Conservation (phyloP, 2,329 filamentous ascomycete genomes). For the Phyllosticta paracitricarpa region DNA sequence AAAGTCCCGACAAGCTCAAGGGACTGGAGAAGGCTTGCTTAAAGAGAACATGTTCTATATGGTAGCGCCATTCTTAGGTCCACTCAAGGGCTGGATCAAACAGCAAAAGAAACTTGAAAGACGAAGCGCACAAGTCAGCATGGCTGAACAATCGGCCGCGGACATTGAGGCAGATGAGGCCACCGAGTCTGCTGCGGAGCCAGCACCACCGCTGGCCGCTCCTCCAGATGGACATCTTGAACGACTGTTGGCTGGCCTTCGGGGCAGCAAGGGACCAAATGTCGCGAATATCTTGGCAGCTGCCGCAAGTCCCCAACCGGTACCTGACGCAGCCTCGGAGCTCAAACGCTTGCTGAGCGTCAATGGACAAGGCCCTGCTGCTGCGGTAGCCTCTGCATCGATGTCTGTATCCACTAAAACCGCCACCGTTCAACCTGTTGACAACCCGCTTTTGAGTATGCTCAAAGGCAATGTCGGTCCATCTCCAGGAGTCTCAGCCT, state of each 20-base stretch:
- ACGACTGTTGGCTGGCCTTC: conserved; percentile 21
- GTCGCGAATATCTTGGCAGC: conserved; percentile 21
- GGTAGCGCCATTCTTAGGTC: conserved; percentile 85
- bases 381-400: conserved; percentile 12
- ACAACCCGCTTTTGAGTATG: background rate
- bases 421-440: background rate
- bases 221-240: conserved; percentile 19
- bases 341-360: conserved; percentile 43
- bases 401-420: conserved; percentile 34
- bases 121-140: conserved; percentile 28
- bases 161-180: conserved; percentile 19
- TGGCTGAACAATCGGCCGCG: conserved; percentile 18
- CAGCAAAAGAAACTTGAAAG: conserved; percentile 67
- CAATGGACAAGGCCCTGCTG: conserved; percentile 16
- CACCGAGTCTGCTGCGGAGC: conserved; percentile 21
- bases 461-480: background rate
- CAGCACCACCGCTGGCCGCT: conserved; percentile 9
- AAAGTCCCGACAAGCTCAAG: conserved; percentile 54
- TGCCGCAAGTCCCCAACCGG: conserved; percentile 17
- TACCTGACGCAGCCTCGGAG: conserved; percentile 39
- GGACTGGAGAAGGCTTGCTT: conserved; percentile 40
- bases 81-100: conserved; percentile 82
- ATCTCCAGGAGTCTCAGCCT: background rate
- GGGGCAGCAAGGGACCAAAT: conserved; percentile 19
- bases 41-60: conserved; percentile 92